phyloP scores from a whole-genome alignment of 2,329 filamentous ascomycete genomes.

The Diaporthe aspalathi region DNA sequence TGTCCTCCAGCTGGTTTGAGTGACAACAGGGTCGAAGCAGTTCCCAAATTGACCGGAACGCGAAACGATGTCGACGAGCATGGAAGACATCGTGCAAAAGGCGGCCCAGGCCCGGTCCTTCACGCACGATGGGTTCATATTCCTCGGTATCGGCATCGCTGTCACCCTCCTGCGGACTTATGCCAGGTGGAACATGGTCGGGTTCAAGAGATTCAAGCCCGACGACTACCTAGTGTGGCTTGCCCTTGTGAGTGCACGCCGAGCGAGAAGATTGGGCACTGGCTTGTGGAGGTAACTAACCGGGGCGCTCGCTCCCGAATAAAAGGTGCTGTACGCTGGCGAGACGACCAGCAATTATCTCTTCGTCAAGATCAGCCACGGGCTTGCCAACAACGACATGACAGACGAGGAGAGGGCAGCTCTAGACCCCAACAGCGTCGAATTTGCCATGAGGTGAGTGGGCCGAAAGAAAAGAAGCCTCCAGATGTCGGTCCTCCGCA shows the following conservation, averaged over 20 bases:
- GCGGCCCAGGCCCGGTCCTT: slow-evolving; percentile 40
- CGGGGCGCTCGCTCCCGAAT: not conserved
- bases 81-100: slow-evolving; percentile 9
- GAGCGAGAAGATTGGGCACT: not conserved
- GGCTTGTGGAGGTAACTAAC: slow-evolving; percentile 32
- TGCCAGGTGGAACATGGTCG: slow-evolving; percentile 49
- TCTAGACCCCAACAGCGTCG: slow-evolving; percentile 55
- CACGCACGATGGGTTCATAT: slow-evolving; percentile 51
- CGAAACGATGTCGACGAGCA: slow-evolving; percentile 8
- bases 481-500: not conserved
- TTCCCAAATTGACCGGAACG: not conserved
- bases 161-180: slow-evolving; percentile 52
- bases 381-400: slow-evolving; percentile 67
- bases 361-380: slow-evolving; percentile 56
- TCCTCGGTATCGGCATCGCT: slow-evolving; percentile 49
- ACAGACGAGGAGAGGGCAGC: slow-evolving; percentile 58
- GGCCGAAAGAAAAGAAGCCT: not conserved
- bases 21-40: slow-evolving; percentile 7
- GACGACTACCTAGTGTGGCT: slow-evolving; percentile 53
- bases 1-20: slow-evolving; percentile 14
- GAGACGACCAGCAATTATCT: slow-evolving; percentile 61
- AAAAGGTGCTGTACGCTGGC: slow-evolving; percentile 60
- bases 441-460: slow-evolving; percentile 49
- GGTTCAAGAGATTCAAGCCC: slow-evolving; percentile 46
- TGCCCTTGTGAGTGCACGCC: slow-evolving; percentile 47